Percentiles rank a stretch among this genome's conserved stretches.
These are phyloP conservation scores for Tanozyma kutaoensis DNA, from an alignment of 805 yeast genomes.

Conservation along the genomic window DNA sequence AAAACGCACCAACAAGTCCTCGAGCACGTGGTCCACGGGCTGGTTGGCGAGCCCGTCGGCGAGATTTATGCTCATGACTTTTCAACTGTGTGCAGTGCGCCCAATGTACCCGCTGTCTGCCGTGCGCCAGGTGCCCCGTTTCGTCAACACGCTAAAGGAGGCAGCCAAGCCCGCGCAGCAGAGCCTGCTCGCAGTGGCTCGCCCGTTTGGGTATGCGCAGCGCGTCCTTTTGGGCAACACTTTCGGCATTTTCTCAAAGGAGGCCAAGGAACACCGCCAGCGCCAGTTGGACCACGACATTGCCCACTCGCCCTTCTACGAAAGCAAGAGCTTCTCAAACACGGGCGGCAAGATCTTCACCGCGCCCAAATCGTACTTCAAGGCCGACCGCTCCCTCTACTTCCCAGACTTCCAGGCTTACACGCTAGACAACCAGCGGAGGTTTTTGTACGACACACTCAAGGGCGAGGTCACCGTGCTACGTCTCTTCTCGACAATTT, in stretches of 20 bases:
- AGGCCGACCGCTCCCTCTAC: conserved; percentile 54
- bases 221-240: conserved; percentile 5
- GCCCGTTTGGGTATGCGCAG: conserved; percentile 22
- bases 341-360: conserved; percentile 77
- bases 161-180: conserved; percentile 26
- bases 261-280: conserved; percentile 24
- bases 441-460: conserved; percentile 24
- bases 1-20: conserved; percentile 81
- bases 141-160: conserved; percentile 20
- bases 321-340: conserved; percentile 34
- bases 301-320: conserved; percentile 29
- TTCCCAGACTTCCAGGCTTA: conserved; percentile 70
- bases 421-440: conserved; percentile 26
- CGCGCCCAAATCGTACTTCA: conserved; percentile 74
- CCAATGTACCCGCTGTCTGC: background rate
- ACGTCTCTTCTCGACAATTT: conserved; percentile 49
- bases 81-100: background rate
- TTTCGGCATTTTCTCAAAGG: conserved; percentile 15
- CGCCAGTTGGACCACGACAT: conserved; percentile 27
- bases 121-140: conserved; percentile 14
- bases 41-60: conserved; percentile 44
- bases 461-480: conserved; percentile 47
- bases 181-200: conserved; percentile 14
- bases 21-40: conserved; percentile 61
- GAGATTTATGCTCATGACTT: conserved; percentile 47